Percentiles rank a stretch among this genome's conserved stretches.
phyloP scores from a whole-genome alignment of 441 rosid genomes.

The Pelargonium fulgidum region DNA sequence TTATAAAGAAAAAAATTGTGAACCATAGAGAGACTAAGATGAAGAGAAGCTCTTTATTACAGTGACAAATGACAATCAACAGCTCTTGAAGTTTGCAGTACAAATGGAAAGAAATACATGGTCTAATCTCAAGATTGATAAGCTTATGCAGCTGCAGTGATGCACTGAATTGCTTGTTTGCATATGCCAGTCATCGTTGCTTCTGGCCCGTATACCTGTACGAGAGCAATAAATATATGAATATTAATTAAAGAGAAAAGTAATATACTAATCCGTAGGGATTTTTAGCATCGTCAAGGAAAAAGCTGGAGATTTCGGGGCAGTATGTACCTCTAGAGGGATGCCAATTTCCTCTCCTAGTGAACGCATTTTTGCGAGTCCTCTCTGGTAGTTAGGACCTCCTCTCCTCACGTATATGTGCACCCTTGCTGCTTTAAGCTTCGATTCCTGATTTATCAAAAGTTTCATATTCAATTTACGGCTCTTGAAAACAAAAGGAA shows the following conservation, averaged over 20 bases:
- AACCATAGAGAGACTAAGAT: no score
- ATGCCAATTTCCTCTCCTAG: slow-evolving; percentile 44
- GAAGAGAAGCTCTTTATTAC: no score
- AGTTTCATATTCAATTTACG: neutral
- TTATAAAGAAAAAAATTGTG: no score
- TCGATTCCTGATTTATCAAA: slow-evolving; percentile 36
- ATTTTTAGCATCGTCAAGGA: no score
- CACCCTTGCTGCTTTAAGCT: slow-evolving; percentile 62
- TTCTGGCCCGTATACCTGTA: neutral
- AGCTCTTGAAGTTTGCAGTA: slow-evolving; percentile 8
- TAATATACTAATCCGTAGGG: no score
- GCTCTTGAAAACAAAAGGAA: neutral
- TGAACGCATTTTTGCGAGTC: slow-evolving; percentile 47
- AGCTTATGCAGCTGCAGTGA: neutral
- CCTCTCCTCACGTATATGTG: slow-evolving; percentile 52
- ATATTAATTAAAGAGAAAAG: no score
- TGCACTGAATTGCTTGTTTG: neutral
- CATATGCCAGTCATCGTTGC: slow-evolving; percentile 4
- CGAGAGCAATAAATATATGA: neutral
- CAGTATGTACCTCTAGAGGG: slow-evolving; percentile 11
- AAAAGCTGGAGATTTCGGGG: neutral
- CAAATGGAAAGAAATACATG: neutral
- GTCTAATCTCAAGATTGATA: neutral
- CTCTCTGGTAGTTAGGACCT: slow-evolving; percentile 60
- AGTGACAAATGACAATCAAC: no score